Evolutionary conservation across 805 yeast genomes (phyloP).

Genomic region (Kregervanrija delftensis): DNA sequence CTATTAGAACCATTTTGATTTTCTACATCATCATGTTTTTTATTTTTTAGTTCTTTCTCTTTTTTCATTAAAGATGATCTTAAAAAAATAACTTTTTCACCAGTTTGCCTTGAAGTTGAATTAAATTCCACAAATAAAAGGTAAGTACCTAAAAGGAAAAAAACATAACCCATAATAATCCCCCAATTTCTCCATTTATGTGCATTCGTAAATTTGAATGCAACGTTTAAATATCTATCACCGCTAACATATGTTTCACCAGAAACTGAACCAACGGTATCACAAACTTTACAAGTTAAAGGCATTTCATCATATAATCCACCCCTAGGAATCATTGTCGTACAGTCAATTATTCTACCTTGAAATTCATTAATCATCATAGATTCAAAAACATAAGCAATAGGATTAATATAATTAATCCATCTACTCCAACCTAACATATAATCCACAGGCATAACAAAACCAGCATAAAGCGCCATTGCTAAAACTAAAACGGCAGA

Average conservation of each 20-base stretch:
- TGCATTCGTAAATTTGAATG: slow-evolving; percentile 44
- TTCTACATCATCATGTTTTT: slow-evolving; percentile 16
- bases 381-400: slow-evolving; percentile 49
- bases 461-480: slow-evolving; percentile 46
- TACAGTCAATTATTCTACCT: slow-evolving; percentile 36
- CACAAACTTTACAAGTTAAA: slow-evolving; percentile 11
- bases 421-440: slow-evolving; percentile 60
- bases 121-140: slow-evolving; percentile 46
- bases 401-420: slow-evolving; percentile 52
- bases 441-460: slow-evolving; percentile 45
- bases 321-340: slow-evolving; percentile 33
- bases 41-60: slow-evolving; percentile 25
- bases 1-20: too few species aligned
- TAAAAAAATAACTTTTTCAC: slow-evolving; percentile 57
- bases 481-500: slow-evolving; percentile 43
- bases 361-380: slow-evolving; percentile 50
- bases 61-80: slow-evolving; percentile 33
- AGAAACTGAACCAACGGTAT: slow-evolving; percentile 45
- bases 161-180: slow-evolving; percentile 44
- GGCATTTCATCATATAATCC: slow-evolving; percentile 17
- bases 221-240: slow-evolving; percentile 39
- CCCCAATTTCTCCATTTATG: slow-evolving; percentile 80
- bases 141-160: slow-evolving; percentile 48
- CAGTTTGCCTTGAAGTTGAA: slow-evolving; percentile 54
- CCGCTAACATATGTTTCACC: slow-evolving; percentile 50